A percentile compares a stretch with the other conserved stretches of the same genome.
Evolutionary conservation across 768 basidiomycete genomes (phyloP).

Genomic region (button mushroom (Agaricus bisporus)): DNA sequence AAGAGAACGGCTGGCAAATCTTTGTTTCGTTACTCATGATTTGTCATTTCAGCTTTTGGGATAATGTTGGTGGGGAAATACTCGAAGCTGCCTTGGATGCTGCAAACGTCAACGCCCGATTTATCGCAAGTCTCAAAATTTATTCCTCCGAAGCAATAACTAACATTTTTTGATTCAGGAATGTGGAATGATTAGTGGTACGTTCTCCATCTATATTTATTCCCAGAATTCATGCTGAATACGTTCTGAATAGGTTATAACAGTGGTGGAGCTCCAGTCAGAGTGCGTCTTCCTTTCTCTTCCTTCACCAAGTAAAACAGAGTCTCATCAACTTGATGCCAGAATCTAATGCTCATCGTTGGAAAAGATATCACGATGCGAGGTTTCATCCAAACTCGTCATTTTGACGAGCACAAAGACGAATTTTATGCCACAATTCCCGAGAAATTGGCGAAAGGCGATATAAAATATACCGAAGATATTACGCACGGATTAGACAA

Average conservation of each 20-base stretch:
- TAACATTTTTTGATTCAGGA: slow-evolving; percentile 20
- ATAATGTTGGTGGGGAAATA: slow-evolving; percentile 55
- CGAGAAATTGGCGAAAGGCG: slow-evolving; percentile 27
- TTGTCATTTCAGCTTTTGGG: slow-evolving; percentile 36
- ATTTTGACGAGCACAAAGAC: slow-evolving; percentile 21
- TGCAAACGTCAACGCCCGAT: slow-evolving; percentile 37
- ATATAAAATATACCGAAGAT: slow-evolving; percentile 43
- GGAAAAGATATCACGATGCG: slow-evolving; percentile 33
- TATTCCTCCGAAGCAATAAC: background rate
- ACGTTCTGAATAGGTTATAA: slow-evolving; percentile 24
- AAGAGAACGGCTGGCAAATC: background rate
- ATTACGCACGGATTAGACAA: slow-evolving; percentile 36
- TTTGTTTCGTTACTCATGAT: background rate
- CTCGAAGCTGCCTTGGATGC: slow-evolving; percentile 50
- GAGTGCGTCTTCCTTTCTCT: slow-evolving; percentile 15
- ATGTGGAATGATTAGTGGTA: slow-evolving; percentile 33
- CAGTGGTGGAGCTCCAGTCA: slow-evolving; percentile 20
- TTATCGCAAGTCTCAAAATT: slow-evolving; percentile 34
- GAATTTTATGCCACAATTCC: slow-evolving; percentile 34
- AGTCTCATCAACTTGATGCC: background rate
- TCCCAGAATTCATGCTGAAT: background rate
- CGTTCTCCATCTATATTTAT: slow-evolving; percentile 11
- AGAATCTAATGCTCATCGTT: slow-evolving; percentile 34
- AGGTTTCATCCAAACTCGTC: slow-evolving; percentile 33
- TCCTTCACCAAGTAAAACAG: background rate